Base-by-base conservation (phyloP, 139 green algal species). In the Mychonastes homosphaera region DNA sequence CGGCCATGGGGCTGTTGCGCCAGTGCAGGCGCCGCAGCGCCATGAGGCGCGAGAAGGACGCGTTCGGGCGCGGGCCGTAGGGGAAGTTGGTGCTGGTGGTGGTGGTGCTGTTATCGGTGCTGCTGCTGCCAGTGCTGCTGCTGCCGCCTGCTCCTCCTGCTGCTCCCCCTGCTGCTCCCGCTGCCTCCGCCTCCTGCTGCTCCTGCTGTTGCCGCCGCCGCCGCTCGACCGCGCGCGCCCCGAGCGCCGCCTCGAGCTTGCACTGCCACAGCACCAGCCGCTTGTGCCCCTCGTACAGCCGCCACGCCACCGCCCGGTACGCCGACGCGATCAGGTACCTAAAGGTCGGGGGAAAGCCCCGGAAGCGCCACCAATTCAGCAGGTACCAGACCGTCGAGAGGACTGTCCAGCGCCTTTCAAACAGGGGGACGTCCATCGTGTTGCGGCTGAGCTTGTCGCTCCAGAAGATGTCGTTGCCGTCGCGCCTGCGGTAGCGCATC, bases 381-480 rank as follows among this genome's bases (percentile, higher is more conserved):
- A 74, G 41, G 55, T 65, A 83, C 76, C 76, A 83, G 6, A 77
- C 41, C 7, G 55, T 78, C 26, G 62, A 75, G 35, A 83, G 78
- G 16, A 79, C 19, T 4, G 76, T 83, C 76, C 76, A 83, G 9
- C 76, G 68, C 69, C 68, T 74, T 59, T 83, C 76, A n/a, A 43
- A 16, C n/a, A 41, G 71, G 41, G 64, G 64, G 19, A 82, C 72
- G 21, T 82, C 70, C 15, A 73, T 24, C 8, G 70, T 77, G 64
- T 63, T 73, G 16, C 70, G 47, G 32, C 47, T 59, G 48, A 82
- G 76, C 52, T 82, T 82, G 53, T 82, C 70, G 24, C 72, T 47
- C 75, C 75, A 82, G 45, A 82, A 82, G 12, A 78, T 64, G 50
- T 82, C 76, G 57, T 82, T 82, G 26, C 73, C 67, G 23, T 78